phyloP scores from a whole-genome alignment of 768 basidiomycete genomes.

The Russula sp. region DNA sequence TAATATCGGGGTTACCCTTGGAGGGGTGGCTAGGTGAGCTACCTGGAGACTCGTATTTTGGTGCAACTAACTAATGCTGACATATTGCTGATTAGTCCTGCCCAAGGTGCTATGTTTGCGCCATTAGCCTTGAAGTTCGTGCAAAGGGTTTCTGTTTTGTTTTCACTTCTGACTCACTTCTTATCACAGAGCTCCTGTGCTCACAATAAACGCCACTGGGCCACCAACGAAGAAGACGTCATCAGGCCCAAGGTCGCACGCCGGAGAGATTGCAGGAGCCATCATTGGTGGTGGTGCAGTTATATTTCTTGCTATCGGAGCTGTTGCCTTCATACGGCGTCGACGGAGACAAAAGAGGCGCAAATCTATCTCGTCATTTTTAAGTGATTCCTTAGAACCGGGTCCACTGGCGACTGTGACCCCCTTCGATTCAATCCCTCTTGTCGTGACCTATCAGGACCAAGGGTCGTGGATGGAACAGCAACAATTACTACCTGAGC shows the following conservation, averaged over 20 bases:
- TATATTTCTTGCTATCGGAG: not conserved
- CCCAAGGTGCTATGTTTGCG: slow-evolving; percentile 23
- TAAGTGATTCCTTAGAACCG: not conserved
- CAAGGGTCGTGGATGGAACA: not conserved
- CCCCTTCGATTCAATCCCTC: not conserved
- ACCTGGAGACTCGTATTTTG: too few species aligned
- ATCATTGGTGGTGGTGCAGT: slow-evolving; percentile 10
- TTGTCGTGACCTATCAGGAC: not conserved
- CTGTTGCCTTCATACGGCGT: not conserved
- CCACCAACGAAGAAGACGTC: not conserved
- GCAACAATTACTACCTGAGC: not conserved
- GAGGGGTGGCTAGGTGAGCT: slow-evolving; percentile 14
- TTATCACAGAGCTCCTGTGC: not conserved
- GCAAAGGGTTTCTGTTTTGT: not conserved
- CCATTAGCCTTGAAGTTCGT: slow-evolving; percentile 23
- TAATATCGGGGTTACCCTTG: not conserved
- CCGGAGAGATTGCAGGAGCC: slow-evolving; percentile 17
- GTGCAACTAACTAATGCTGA: not conserved
- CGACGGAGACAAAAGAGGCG: slow-evolving; percentile 1
- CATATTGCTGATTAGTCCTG: slow-evolving; percentile 11
- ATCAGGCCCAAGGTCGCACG: not conserved
- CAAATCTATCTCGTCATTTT: not conserved
- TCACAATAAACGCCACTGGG: not conserved
- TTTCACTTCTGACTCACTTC: not conserved
- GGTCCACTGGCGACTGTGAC: not conserved